Conservation (phyloP, 257 asterid species). For the Ehretia macrophylla region DNA sequence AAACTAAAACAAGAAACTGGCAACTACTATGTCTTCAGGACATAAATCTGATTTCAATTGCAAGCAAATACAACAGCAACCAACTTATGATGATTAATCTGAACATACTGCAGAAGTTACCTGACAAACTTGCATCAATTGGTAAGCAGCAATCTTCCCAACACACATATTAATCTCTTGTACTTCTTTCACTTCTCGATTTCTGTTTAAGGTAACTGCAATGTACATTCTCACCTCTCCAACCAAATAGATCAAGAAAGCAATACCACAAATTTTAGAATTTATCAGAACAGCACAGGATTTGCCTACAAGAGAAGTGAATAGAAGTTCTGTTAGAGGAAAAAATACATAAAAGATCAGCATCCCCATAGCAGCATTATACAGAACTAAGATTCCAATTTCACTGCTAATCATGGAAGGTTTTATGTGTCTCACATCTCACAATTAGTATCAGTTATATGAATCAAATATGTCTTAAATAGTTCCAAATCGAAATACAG, state of each 20-base stretch:
- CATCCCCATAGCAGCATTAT: neutral
- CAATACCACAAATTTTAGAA: conserved; percentile 10
- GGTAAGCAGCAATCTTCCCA: conserved; percentile 70
- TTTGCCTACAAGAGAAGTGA: neutral
- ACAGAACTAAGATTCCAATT: neutral
- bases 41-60: neutral
- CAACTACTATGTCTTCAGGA: no score
- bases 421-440: no score
- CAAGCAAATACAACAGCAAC: neutral
- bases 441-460: neutral
- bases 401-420: no score
- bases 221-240: conserved; percentile 64
- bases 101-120: conserved; percentile 27
- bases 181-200: conserved; percentile 32
- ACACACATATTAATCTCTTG: conserved; percentile 58
- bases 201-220: conserved; percentile 37
- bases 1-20: conserved; percentile 1
- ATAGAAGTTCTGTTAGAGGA: neutral
- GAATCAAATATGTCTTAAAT: neutral
- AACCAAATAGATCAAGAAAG: conserved; percentile 21
- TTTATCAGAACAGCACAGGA: conserved; percentile 18
- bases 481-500: neutral
- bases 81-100: neutral
- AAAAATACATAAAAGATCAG: neutral
- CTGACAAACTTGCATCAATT: conserved; percentile 89